These are phyloP conservation scores for Coemansia javaensis DNA, from an alignment of 192 early-diverging fungal genomes.

Conservation along the genomic window DNA sequence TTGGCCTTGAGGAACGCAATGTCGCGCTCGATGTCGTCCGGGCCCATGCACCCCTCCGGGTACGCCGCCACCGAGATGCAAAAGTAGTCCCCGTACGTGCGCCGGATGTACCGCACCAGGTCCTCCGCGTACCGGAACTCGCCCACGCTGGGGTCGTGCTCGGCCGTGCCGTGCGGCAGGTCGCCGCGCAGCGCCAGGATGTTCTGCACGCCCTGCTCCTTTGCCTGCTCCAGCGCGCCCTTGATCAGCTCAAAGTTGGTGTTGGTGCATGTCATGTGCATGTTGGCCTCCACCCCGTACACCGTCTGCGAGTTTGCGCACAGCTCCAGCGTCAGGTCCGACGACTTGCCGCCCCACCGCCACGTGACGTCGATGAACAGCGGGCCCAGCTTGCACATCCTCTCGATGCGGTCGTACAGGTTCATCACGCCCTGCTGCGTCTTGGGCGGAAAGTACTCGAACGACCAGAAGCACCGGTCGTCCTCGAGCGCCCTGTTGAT, in stretches of 20 bases:
- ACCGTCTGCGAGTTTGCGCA: slow-evolving; percentile 84
- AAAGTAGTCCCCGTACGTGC: slow-evolving; percentile 89
- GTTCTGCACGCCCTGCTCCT: slow-evolving; percentile 91
- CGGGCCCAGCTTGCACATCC: slow-evolving; percentile 91
- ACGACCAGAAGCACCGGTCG: slow-evolving; percentile 75
- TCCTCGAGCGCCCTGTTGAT: slow-evolving; percentile 64
- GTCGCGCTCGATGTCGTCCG: slow-evolving; percentile 69
- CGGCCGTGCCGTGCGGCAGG: slow-evolving; percentile 75
- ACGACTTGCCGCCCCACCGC: slow-evolving; percentile 88
- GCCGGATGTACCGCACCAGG: slow-evolving; percentile 85
- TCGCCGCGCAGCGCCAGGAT: slow-evolving; percentile 95
- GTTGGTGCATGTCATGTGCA: slow-evolving; percentile 99
- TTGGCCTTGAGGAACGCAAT: slow-evolving; percentile 78
- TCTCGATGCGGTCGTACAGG: slow-evolving; percentile 94
- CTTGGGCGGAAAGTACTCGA: slow-evolving; percentile 98
- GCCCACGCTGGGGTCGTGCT: slow-evolving; percentile 78
- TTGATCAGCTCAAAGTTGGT: slow-evolving; percentile 89
- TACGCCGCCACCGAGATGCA: slow-evolving; percentile 95
- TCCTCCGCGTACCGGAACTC: slow-evolving; percentile 86
- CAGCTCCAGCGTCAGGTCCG: slow-evolving; percentile 85
- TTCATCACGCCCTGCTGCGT: slow-evolving; percentile 91
- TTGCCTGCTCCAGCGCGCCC: slow-evolving; percentile 79
- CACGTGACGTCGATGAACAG: slow-evolving; percentile 81
- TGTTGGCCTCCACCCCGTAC: slow-evolving; percentile 91
- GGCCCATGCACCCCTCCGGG: slow-evolving; percentile 90